phyloP scores from a whole-genome alignment of 1,284 basidiomycete genomes.

The Leccinum griseonigrum region DNA sequence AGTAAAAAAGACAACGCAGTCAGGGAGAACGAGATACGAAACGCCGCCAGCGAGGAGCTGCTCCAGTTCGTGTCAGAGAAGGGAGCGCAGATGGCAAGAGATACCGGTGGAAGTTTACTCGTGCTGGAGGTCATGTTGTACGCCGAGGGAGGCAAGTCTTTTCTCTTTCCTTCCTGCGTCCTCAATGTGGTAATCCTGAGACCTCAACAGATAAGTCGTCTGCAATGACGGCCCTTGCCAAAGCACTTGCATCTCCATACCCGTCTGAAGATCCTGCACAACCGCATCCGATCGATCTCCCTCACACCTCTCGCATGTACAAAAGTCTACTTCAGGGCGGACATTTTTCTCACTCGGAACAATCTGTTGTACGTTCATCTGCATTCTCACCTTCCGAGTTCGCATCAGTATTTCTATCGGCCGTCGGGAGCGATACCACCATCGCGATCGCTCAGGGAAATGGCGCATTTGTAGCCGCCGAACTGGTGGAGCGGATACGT shows the following conservation, averaged over 20 bases:
- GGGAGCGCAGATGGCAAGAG: constrained; percentile 58
- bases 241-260: constrained; percentile 53
- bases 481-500: constrained; percentile 65
- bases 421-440: constrained; percentile 54
- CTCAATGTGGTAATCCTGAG: neutral
- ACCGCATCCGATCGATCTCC: constrained; percentile 73
- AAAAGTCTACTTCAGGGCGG: constrained; percentile 89
- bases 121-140: constrained; percentile 79
- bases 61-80: constrained; percentile 63
- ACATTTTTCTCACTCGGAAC: constrained; percentile 69
- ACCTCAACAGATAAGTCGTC: constrained; percentile 61
- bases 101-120: constrained; percentile 76
- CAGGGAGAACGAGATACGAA: constrained; percentile 66
- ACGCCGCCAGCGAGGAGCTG: constrained; percentile 68
- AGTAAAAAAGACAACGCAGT: constrained; percentile 74
- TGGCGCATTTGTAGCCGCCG: constrained; percentile 79
- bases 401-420: constrained; percentile 54
- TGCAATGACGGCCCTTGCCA: constrained; percentile 59
- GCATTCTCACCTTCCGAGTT: constrained; percentile 58
- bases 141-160: constrained; percentile 62
- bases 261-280: constrained; percentile 45
- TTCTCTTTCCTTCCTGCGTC: constrained; percentile 13
- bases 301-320: constrained; percentile 78
- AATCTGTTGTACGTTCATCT: constrained; percentile 45
- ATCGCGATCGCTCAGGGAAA: constrained; percentile 62